Evolutionary conservation across 345 rosid species (phyloP), one percentile per base, ranked within the genome.

Genomic region (Capsella bursapastoris): DNA sequence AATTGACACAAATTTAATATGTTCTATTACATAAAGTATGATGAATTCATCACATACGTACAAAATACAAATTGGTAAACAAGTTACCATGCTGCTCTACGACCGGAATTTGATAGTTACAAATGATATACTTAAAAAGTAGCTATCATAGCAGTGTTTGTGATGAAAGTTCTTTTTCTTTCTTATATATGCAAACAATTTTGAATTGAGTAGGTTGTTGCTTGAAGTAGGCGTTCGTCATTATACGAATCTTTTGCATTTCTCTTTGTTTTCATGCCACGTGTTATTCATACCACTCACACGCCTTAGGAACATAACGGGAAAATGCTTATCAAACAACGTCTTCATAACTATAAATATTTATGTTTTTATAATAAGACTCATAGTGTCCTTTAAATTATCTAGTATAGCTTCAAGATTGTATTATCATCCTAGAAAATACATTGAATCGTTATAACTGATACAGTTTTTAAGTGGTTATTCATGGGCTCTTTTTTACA

Each of bases 191-290:
- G 50, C n/a, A 70, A 32, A 35, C 12, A 22, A 58, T 22, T 34
- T 14, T 6, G 49, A 41, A 58, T 47, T 70, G 74, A 58, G 74
- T 70, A 62, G n/a, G 66, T 62, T 43, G 70, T 72, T 72, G 76
- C 76, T 72, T 72, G 70, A 63, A 72, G 76, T 63, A 63, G 63
- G 56, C 64, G 49, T 48, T 63, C 63, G 37, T 63, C 56, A 52
- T 52, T 53, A 34, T 18, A 32, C 28, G 11, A 28, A 63, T 47
- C 62, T 44, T 72, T 63, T 53, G 16, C 57, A 32, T 25, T 53
- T 34, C 47, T 52, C 62, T 31, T 53, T 64, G 47, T 53, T 43
- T 64, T 63, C 56, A 43, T 73, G 57, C 64, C 67, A 72, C 69
- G 70, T 63, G 55, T 31, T 63, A 53, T 5, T 22, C 44, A 25